These are phyloP conservation scores for Ophiorrhiza pumila DNA, from an alignment of 257 asterid genomes.

Conservation along the genomic window DNA sequence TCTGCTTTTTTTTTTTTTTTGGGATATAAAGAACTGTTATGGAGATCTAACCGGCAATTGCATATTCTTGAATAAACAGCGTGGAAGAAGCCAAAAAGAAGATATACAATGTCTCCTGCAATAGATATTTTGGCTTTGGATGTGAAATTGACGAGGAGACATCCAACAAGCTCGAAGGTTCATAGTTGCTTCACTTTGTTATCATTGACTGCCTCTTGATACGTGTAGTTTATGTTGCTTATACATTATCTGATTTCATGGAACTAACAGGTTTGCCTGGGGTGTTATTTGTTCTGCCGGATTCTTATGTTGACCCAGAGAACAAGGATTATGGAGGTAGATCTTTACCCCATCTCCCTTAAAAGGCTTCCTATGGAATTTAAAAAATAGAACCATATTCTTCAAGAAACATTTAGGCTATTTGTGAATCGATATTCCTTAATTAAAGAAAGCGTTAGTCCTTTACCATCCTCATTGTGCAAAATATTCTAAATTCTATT, in stretches of 20 bases:
- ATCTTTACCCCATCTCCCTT: background rate
- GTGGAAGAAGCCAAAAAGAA: conserved; percentile 93
- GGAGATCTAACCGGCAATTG: background rate
- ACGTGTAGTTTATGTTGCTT: background rate
- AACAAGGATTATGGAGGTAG: conserved; percentile 97
- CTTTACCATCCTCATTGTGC: background rate
- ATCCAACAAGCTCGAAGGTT: conserved; percentile 95
- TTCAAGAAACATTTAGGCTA: no score
- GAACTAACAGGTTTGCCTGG: conserved; percentile 72
- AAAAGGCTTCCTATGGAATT: no score
- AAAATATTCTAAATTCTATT: background rate
- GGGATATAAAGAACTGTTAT: background rate
- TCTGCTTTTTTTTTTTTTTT: no score
- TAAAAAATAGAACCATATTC: no score
- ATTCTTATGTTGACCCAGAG: conserved; percentile 97
- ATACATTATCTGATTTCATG: background rate
- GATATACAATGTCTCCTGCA: conserved; percentile 90
- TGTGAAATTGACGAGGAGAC: conserved; percentile 97
- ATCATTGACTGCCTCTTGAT: background rate
- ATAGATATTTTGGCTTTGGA: conserved; percentile 91
- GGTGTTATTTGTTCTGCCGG: conserved; percentile 92
- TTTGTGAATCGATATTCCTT: no score
- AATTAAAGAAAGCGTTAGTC: background rate
- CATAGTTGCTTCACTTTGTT: conserved; percentile 2
- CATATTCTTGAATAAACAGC: conserved; percentile 20